Base-by-base conservation (phyloP, 2,329 filamentous ascomycete genomes). In the Allantophomopsis cytisporea region DNA sequence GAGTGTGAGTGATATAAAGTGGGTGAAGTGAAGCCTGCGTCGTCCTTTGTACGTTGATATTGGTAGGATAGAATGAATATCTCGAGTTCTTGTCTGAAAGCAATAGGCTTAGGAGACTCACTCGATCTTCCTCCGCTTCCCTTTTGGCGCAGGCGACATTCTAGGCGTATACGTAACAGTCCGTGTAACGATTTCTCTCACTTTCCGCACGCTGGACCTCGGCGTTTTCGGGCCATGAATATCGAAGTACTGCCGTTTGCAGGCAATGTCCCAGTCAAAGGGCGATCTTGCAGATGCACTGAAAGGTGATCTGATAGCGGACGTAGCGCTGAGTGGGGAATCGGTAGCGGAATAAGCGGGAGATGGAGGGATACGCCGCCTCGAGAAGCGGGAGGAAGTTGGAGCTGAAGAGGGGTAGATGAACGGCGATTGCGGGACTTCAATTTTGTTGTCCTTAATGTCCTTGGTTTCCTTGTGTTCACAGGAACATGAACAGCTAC, bases 181-280 rank as follows among this genome's bases (percentile, higher is more conserved):
- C 50, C 87, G 74, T n/a, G 88, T 95, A 39, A 95, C 83, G 4
- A 95, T 86, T 59, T 95, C 87, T 40, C 85, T 71, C 42, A 95
- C 86, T 54, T 81, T 71, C 43, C 79, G 73, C 41, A 79, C 67
- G 50, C 69, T 78, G 23, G 77, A 76, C 47, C 69, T 71, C 32
- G 73, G 65, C 13, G 69, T 55, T 55, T 73, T 73, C n/a, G 71
- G 61, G 39, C 63, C 51, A 55, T 65, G 66, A 53, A 65, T 60
- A 39, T 81, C 80, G 43, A 73, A 69, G 50, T 76, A 78, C 50
- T 61, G 69, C 35, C 70, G 69, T 60, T 81, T 84, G 50, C 79
- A 69, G 7, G 80, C 80, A 5, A 76, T 62, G 43, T 83, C 80
- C 83, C 83, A 88, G 56, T 91, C 83, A 45, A 83, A 83, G 7